Evolutionary conservation across 345 rosid genomes (phyloP).

Genomic region (Lepidium sativum): DNA sequence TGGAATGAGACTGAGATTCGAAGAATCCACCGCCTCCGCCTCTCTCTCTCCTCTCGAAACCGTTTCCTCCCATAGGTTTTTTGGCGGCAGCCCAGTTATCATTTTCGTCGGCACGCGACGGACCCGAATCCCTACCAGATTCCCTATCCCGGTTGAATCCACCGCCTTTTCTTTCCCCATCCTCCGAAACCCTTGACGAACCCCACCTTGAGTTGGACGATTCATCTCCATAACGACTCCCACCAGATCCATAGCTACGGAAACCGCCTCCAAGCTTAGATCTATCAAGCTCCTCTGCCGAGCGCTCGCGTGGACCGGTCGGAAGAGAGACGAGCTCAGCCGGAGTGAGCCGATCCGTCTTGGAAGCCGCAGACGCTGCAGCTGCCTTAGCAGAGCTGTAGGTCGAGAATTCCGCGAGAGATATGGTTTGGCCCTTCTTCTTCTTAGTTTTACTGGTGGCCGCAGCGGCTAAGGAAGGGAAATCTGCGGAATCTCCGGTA

Average conservation of each 20-base stretch:
- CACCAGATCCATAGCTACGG: conserved; percentile 33
- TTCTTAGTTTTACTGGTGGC: conserved; percentile 66
- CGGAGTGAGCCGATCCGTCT: conserved; percentile 38
- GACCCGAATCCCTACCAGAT: conserved; percentile 37
- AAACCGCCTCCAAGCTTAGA: conserved; percentile 75
- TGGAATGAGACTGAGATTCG: conserved; percentile 57
- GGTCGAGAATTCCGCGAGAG: conserved; percentile 55
- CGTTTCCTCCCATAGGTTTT: conserved; percentile 42
- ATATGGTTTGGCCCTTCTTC: conserved; percentile 64
- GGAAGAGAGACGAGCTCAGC: conserved; percentile 65
- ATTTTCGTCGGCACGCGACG: conserved; percentile 85
- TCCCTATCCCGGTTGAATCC: conserved; percentile 32
- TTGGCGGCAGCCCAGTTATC: conserved; percentile 81
- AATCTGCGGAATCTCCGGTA: conserved; percentile 36
- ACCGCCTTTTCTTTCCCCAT: conserved; percentile 30
- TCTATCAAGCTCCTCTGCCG: conserved; percentile 82
- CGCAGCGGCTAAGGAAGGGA: conserved; percentile 58
- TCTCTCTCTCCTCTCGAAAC: conserved; percentile 56
- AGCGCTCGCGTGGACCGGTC: conserved; percentile 79
- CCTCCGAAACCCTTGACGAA: conserved; percentile 47
- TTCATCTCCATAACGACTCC: conserved; percentile 32
- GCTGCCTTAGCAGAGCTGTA: conserved; percentile 25
- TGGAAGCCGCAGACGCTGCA: conserved; percentile 9
- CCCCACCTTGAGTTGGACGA: conserved; percentile 57
- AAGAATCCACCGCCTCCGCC: conserved; percentile 45